Percentiles rank a stretch among this genome's conserved stretches.
Conservation (phyloP, 768 basidiomycete species). For the Multifurca ochricompacta region DNA sequence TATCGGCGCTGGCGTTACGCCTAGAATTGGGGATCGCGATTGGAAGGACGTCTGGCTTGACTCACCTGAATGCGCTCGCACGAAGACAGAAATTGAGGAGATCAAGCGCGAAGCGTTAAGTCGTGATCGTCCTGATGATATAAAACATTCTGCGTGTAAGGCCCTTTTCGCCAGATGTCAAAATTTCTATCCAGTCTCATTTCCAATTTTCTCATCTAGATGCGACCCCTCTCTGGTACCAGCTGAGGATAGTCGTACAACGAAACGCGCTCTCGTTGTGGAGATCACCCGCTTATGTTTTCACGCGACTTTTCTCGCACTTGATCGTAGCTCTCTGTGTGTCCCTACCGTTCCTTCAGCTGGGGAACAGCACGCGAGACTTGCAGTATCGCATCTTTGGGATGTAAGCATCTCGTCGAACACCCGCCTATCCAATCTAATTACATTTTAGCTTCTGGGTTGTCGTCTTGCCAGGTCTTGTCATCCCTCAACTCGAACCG, state of each 20-base stretch:
- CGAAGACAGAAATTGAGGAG: slow-evolving; percentile 32
- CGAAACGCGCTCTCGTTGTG: slow-evolving; percentile 70
- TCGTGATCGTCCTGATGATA: neutral
- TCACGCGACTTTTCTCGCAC: slow-evolving; percentile 73
- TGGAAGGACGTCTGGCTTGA: slow-evolving; percentile 86
- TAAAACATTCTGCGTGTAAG: slow-evolving; percentile 10
- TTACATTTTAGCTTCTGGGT: slow-evolving; percentile 43
- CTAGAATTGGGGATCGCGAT: slow-evolving; percentile 67
- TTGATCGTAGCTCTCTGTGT: slow-evolving; percentile 62
- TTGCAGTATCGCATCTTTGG: slow-evolving; percentile 79
- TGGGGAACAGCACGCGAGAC: slow-evolving; percentile 56
- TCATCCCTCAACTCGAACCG: slow-evolving; percentile 79
- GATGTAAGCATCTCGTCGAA: slow-evolving; percentile 33
- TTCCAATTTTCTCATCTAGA: slow-evolving; percentile 39
- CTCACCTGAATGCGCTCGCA: slow-evolving; percentile 46
- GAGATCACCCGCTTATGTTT: slow-evolving; percentile 82
- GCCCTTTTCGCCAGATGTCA: neutral
- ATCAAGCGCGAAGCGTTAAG: slow-evolving; percentile 30
- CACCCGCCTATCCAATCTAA: neutral
- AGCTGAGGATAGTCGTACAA: slow-evolving; percentile 60
- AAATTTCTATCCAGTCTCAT: neutral
- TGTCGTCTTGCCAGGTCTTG: slow-evolving; percentile 61
- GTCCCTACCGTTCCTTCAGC: slow-evolving; percentile 72
- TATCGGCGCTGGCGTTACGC: slow-evolving; percentile 76
- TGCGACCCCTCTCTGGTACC: slow-evolving; percentile 59